These are phyloP conservation scores for Pulveroboletus sp. DNA, from an alignment of 768 basidiomycete species.

Conservation along the genomic window DNA sequence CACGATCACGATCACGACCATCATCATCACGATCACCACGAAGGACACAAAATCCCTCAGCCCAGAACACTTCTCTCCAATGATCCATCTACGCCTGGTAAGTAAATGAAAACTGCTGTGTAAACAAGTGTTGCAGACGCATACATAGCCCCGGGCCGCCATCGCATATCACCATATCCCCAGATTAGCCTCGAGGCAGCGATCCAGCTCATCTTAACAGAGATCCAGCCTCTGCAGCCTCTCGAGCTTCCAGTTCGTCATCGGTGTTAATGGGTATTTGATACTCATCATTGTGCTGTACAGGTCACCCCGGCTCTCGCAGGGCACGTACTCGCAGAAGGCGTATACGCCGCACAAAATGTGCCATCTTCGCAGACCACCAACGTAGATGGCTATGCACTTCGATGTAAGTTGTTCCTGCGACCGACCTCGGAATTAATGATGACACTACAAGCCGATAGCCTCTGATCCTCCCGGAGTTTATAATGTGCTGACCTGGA, in stretches of 20 bases:
- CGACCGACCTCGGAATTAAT: not conserved
- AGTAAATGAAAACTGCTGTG: conserved; percentile 15
- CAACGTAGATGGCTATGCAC: conserved; percentile 87
- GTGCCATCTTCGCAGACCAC: conserved; percentile 68
- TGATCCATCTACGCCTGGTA: conserved; percentile 69
- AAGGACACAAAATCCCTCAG: conserved; percentile 45
- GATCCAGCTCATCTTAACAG: conserved; percentile 49
- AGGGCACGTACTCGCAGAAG: conserved; percentile 73
- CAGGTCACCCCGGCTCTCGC: conserved; percentile 61
- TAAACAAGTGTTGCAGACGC: not conserved
- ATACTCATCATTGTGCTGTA: not conserved
- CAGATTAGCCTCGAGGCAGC: conserved; percentile 67
- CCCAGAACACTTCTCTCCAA: conserved; percentile 62
- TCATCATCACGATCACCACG: conserved; percentile 39
- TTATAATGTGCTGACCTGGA: conserved; percentile 65
- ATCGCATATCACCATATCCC: conserved; percentile 75
- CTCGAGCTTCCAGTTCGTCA: conserved; percentile 43
- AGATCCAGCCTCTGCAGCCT: conserved; percentile 42
- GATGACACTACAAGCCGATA: conserved; percentile 25
- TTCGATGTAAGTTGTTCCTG: conserved; percentile 51
- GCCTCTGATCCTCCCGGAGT: conserved; percentile 62
- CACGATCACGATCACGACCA: conserved; percentile 28
- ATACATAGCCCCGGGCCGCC: conserved; percentile 59
- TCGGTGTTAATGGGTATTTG: not conserved
- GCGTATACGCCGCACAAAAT: conserved; percentile 62